Conservation (phyloP, 495 filamentous ascomycete species). For the Articulospora tetracladia region DNA sequence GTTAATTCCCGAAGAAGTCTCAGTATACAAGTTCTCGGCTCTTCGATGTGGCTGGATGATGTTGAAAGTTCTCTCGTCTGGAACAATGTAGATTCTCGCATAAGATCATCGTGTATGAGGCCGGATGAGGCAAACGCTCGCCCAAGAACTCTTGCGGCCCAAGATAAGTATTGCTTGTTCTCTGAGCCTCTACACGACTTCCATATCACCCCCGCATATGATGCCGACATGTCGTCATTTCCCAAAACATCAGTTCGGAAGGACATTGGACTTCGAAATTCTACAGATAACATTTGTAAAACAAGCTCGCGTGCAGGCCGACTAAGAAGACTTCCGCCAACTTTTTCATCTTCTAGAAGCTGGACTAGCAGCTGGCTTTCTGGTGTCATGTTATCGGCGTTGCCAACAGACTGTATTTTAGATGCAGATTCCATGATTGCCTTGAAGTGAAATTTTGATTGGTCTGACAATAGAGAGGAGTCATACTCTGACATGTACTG, state of each 20-base stretch:
- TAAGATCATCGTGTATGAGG: slow-evolving; percentile 51
- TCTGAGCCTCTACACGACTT: slow-evolving; percentile 63
- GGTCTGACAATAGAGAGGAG: slow-evolving; percentile 32
- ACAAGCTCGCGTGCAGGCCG: slow-evolving; percentile 64
- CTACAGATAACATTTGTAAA: slow-evolving; percentile 66
- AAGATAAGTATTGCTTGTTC: slow-evolving; percentile 68
- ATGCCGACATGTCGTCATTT: slow-evolving; percentile 54
- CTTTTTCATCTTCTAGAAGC: slow-evolving; percentile 67
- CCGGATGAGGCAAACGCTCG: slow-evolving; percentile 78
- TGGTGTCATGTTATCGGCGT: slow-evolving; percentile 52
- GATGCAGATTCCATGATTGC: slow-evolving; percentile 60
- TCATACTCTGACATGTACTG: slow-evolving; percentile 51
- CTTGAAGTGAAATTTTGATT: slow-evolving; percentile 53
- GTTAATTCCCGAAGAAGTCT: slow-evolving; percentile 64
- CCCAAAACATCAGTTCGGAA: slow-evolving; percentile 58
- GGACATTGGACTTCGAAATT: slow-evolving; percentile 58
- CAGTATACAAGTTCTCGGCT: slow-evolving; percentile 53
- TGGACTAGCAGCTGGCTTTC: slow-evolving; percentile 73
- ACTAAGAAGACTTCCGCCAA: slow-evolving; percentile 58
- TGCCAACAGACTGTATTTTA: slow-evolving; percentile 51
- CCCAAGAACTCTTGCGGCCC: slow-evolving; percentile 82
- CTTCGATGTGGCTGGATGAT: background rate
- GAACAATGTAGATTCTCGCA: slow-evolving; percentile 52
- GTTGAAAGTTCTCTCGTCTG: slow-evolving; percentile 39
- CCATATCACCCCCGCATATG: slow-evolving; percentile 63